phyloP scores from a whole-genome alignment of 2,329 filamentous ascomycete genomes.

The Sporothrix pseudoabietina region DNA sequence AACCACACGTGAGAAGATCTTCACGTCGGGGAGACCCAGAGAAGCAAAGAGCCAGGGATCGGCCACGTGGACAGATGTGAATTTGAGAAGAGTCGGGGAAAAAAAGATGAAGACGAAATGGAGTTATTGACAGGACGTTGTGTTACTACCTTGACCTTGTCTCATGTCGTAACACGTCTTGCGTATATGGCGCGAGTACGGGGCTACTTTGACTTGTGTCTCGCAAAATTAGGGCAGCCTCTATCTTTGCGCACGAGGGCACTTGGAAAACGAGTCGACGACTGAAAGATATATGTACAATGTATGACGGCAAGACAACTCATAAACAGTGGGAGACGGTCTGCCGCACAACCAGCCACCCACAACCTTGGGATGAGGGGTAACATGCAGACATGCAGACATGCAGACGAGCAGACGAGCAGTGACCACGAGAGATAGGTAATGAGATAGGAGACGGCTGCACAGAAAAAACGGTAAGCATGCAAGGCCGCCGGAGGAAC shows the following conservation, averaged over 20 bases:
- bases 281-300: neutral
- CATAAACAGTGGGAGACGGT: neutral
- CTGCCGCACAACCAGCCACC: neutral
- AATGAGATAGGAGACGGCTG: neutral
- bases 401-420: neutral
- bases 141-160: neutral
- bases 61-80: neutral
- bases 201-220: neutral
- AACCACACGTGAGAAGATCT: neutral
- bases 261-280: neutral
- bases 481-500: neutral
- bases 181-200: neutral
- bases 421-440: neutral
- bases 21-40: neutral
- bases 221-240: constrained; percentile 1
- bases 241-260: neutral
- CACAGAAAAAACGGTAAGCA: no score
- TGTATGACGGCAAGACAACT: neutral
- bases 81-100: neutral
- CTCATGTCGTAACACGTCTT: neutral
- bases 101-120: neutral
- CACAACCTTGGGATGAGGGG: neutral
- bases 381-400: neutral
- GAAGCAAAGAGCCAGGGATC: neutral
- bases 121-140: neutral